A percentile compares a stretch with the other conserved stretches of the same genome.
Evolutionary conservation across 1,284 basidiomycete species (phyloP).

Genomic region (Cryptococcus depauperatus): DNA sequence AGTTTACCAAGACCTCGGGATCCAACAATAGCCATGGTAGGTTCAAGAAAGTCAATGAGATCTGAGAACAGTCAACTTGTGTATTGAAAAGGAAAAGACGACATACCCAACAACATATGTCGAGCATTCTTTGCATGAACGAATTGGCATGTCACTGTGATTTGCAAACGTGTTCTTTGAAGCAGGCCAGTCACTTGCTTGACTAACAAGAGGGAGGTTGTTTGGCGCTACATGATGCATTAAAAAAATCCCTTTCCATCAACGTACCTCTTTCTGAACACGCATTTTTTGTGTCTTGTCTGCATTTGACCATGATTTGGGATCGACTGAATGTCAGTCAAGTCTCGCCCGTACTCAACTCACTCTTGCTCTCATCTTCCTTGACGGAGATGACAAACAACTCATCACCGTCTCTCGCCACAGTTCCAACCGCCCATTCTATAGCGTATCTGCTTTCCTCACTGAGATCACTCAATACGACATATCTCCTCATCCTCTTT

Average conservation of each 20-base stretch:
- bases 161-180: conserved; percentile 79
- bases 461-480: conserved; percentile 87
- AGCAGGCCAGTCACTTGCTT: conserved; percentile 81
- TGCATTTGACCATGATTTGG: conserved; percentile 56
- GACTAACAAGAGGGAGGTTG: conserved; percentile 72
- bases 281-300: conserved; percentile 69
- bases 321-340: too few species aligned
- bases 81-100: not conserved
- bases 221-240: conserved; percentile 59
- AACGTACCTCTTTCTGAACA: conserved; percentile 76
- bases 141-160: conserved; percentile 82
- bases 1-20: conserved; percentile 82
- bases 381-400: conserved; percentile 79
- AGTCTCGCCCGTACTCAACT: conserved; percentile 23
- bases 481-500: conserved; percentile 62
- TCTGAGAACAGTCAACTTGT: conserved; percentile 48
- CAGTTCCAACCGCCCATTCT: conserved; percentile 95
- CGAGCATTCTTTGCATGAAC: conserved; percentile 90
- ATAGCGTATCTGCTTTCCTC: conserved; percentile 86
- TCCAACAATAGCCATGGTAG: conserved; percentile 90
- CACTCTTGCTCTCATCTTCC: conserved; percentile 85
- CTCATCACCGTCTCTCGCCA: conserved; percentile 88
- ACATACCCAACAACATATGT: conserved; percentile 77
- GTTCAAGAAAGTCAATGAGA: conserved; percentile 82
- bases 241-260: not conserved